Base-by-base conservation (phyloP, 2,329 filamentous ascomycete genomes). In the Trichophyton verrucosum region DNA sequence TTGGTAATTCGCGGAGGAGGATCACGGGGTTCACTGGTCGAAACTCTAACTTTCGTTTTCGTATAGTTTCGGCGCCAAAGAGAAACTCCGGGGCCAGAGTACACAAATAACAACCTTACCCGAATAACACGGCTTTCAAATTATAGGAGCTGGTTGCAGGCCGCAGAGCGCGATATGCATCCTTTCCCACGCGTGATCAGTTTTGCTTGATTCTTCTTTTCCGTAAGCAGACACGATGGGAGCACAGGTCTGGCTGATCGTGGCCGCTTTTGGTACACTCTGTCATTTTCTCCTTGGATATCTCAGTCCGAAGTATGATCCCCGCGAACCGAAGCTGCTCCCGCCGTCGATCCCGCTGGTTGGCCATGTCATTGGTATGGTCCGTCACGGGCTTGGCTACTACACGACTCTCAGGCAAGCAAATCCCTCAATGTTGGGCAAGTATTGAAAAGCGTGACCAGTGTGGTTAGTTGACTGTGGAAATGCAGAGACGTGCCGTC, bases 361-460 rank as follows among this genome's bases (percentile, higher is more conserved):
- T 46, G 68, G 70, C 8, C 70, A 72, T 59, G 3, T 67, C 13
- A 42, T 69, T 15, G 68, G 65, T 1, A 42, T 71, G 6, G 13
- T 69, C 6, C 58, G 63, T 13, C 53, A 69, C 60, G 69, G 70
- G 0, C 20, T 68, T 2, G 55, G 59, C 11, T 71, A 72, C 44
- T 70, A 65, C 47, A 38, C 40, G 47, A 2, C 57, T 55, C 57
- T 63, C n/a, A 64, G 63, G 70, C 57, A 46, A 20, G 9, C 42
- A 15, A 24, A 44, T n/a, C 11, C 9, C 9, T 24, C 38, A 42
- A 15, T 13, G 44, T 13, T n/a, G 3, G 9, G 30, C n/a, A 38
- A 38, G 9, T 38, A 11, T 38, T 9, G 11, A 38, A 38, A 6
- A 38, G 8, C 13, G 27, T 38, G 11, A 38, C 33, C 11, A 1